Conservation (phyloP, 257 asterid species). For the Petunia axillaris region DNA sequence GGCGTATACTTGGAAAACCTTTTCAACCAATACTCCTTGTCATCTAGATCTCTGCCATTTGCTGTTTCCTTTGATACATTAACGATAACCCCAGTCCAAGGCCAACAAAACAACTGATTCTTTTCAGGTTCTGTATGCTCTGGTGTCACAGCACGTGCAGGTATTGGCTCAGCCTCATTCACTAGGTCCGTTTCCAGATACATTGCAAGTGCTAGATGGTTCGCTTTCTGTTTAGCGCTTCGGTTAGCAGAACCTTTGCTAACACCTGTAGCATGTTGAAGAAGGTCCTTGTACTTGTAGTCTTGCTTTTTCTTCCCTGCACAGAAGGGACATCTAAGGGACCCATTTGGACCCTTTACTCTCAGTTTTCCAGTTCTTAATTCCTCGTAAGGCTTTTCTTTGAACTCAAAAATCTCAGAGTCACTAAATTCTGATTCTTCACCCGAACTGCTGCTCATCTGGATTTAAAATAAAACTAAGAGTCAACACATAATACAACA, state of each 20-base stretch:
- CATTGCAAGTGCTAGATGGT: slow-evolving; percentile 73
- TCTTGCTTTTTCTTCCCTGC: slow-evolving; percentile 96
- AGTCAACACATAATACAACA: slow-evolving; percentile 6
- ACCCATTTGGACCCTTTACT: slow-evolving; percentile 80
- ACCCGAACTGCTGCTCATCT: slow-evolving; percentile 82
- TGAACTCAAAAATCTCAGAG: slow-evolving; percentile 77
- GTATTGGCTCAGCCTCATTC: slow-evolving; percentile 57
- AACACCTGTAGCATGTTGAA: slow-evolving; percentile 85
- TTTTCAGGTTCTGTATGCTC: slow-evolving; percentile 45
- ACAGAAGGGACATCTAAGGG: slow-evolving; percentile 90
- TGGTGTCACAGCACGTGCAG: slow-evolving; percentile 46
- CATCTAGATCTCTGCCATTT: slow-evolving; percentile 36
- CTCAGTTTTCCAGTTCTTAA: slow-evolving; percentile 66
- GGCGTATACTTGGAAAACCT: slow-evolving; percentile 58
- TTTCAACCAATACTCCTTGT: slow-evolving; percentile 46
- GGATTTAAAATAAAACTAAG: slow-evolving; percentile 16
- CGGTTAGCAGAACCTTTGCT: slow-evolving; percentile 68
- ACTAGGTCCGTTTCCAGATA: slow-evolving; percentile 61
- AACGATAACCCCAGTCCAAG: slow-evolving; percentile 75
- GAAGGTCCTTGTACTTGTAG: slow-evolving; percentile 80
- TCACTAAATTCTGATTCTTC: slow-evolving; percentile 86
- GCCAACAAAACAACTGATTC: slow-evolving; percentile 71
- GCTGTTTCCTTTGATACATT: slow-evolving; percentile 49
- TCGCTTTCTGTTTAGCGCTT: slow-evolving; percentile 72
- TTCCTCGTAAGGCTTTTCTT: slow-evolving; percentile 72